These are phyloP conservation scores for Kalaharituber pfeilii DNA, from an alignment of 2,329 filamentous ascomycete genomes.

Conservation along the genomic window DNA sequence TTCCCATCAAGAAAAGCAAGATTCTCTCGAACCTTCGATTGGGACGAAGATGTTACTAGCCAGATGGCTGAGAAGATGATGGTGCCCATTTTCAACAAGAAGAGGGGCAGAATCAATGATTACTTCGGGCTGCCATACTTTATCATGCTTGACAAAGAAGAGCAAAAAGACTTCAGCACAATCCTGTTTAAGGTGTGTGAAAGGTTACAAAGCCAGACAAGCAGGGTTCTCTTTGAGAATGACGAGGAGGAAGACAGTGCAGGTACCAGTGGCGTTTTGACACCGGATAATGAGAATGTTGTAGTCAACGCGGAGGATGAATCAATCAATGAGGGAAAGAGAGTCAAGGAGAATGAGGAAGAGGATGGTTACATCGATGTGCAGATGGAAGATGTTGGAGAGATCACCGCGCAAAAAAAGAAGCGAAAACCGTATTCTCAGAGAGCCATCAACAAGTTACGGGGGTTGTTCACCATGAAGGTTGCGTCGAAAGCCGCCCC, in stretches of 20 bases:
- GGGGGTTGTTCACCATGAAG: slow-evolving; percentile 60
- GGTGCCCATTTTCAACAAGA: slow-evolving; percentile 33
- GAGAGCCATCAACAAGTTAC: slow-evolving; percentile 34
- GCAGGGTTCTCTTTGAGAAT: slow-evolving; percentile 12
- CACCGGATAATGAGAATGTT: slow-evolving; percentile 7
- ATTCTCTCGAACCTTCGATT: not conserved
- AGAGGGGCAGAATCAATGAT: slow-evolving; percentile 14
- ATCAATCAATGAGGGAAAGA: slow-evolving; percentile 16
- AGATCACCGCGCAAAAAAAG: slow-evolving; percentile 18
- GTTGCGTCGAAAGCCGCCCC: slow-evolving; percentile 37
- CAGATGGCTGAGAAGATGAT: slow-evolving; percentile 31
- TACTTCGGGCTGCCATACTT: slow-evolving; percentile 22
- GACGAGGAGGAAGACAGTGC: slow-evolving; percentile 13
- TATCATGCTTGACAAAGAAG: slow-evolving; percentile 20
- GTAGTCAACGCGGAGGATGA: slow-evolving; percentile 18
- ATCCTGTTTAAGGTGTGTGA: slow-evolving; percentile 21
- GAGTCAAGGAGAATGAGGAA: slow-evolving; percentile 18
- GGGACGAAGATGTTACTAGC: slow-evolving; percentile 27
- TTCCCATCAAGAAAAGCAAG: slow-evolving; percentile 37
- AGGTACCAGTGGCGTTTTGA: slow-evolving; percentile 6
- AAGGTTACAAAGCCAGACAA: slow-evolving; percentile 21
- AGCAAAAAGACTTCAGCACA: slow-evolving; percentile 18
- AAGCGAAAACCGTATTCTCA: slow-evolving; percentile 11
- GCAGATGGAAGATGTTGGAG: slow-evolving; percentile 53
- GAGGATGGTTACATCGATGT: slow-evolving; percentile 73